Evolutionary conservation across 2,329 filamentous ascomycete genomes (phyloP).

Genomic region (Clonostachys sp.): DNA sequence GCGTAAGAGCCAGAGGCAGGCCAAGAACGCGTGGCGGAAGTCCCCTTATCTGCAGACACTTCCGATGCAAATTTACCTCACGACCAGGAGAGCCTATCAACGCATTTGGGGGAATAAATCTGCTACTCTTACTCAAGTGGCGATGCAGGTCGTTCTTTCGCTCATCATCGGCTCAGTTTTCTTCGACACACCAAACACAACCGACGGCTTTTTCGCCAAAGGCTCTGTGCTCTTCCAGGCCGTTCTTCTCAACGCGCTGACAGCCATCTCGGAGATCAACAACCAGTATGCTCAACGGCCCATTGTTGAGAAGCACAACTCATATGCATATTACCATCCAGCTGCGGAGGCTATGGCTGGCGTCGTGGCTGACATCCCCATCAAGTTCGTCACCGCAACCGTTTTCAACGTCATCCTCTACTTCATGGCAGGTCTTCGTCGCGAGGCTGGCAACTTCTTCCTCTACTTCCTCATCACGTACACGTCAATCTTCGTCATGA

Average conservation of each 20-base stretch:
- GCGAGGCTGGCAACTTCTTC: constrained; percentile 3
- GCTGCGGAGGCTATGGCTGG: constrained; percentile 48
- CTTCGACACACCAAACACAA: constrained; percentile 43
- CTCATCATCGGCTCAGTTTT: constrained; percentile 60
- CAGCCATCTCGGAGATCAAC: constrained; percentile 50
- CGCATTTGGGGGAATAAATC: constrained; percentile 47
- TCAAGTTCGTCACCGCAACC: constrained; percentile 46
- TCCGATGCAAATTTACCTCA: constrained; percentile 46
- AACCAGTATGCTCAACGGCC: constrained; percentile 36
- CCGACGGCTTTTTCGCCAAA: constrained; percentile 46
- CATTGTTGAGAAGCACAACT: constrained; percentile 43
- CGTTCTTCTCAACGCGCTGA: constrained; percentile 53
- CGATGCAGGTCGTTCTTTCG: constrained; percentile 48
- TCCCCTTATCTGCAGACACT: constrained; percentile 58
- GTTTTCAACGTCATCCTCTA: constrained; percentile 43
- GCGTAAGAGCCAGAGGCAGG: constrained; percentile 44
- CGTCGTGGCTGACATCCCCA: constrained; percentile 49
- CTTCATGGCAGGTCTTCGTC: constrained; percentile 4
- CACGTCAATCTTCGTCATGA: constrained; percentile 64
- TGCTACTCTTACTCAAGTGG: constrained; percentile 36
- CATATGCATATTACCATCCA: constrained; percentile 47
- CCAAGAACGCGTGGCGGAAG: constrained; percentile 45
- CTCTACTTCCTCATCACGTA: constrained; percentile 71
- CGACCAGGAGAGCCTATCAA: constrained; percentile 45
- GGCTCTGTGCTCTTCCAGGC: constrained; percentile 57